Conservation (phyloP, 1,284 basidiomycete genomes). For the Papiliotrema flavescens region DNA sequence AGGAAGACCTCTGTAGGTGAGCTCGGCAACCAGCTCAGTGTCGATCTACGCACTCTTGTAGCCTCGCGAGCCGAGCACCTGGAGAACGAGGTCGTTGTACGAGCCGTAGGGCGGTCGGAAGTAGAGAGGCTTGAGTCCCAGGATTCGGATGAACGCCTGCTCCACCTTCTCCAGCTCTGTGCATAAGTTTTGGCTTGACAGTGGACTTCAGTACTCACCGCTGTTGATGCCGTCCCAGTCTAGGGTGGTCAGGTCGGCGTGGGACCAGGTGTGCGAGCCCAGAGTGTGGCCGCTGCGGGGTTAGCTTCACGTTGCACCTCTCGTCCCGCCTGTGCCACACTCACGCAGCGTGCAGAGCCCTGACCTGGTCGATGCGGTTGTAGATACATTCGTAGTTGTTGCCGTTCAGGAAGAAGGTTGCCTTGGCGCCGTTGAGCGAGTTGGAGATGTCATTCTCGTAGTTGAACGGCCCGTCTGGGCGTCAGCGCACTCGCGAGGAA, state of each 20-base stretch:
- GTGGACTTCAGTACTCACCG: constrained; percentile 34
- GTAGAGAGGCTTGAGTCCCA: constrained; percentile 54
- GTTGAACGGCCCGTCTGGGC: constrained; percentile 53
- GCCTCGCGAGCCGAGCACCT: constrained; percentile 51
- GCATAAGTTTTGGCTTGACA: not conserved
- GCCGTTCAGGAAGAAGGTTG: constrained; percentile 21
- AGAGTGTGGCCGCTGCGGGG: constrained; percentile 52
- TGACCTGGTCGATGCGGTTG: constrained; percentile 40
- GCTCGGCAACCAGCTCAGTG: not conserved
- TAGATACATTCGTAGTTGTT: constrained; percentile 56
- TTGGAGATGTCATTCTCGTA: constrained; percentile 52
- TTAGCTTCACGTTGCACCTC: too few species aligned
- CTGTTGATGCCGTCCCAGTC: constrained; percentile 45
- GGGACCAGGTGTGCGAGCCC: constrained; percentile 59
- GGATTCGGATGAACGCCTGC: constrained; percentile 55
- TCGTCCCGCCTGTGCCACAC: constrained; percentile 7
- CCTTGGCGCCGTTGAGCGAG: constrained; percentile 51
- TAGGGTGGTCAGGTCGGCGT: constrained; percentile 53
- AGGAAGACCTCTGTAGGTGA: constrained; percentile 38
- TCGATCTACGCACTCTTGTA: constrained; percentile 41
- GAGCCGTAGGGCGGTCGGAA: constrained; percentile 53
- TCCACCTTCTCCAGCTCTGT: constrained; percentile 53
- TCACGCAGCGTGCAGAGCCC: constrained; percentile 25
- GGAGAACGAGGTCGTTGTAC: constrained; percentile 54
- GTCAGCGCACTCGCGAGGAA: constrained; percentile 9